These are phyloP conservation scores for Hypoxylon fragiforme DNA, from an alignment of 495 filamentous ascomycete species.

Conservation along the genomic window DNA sequence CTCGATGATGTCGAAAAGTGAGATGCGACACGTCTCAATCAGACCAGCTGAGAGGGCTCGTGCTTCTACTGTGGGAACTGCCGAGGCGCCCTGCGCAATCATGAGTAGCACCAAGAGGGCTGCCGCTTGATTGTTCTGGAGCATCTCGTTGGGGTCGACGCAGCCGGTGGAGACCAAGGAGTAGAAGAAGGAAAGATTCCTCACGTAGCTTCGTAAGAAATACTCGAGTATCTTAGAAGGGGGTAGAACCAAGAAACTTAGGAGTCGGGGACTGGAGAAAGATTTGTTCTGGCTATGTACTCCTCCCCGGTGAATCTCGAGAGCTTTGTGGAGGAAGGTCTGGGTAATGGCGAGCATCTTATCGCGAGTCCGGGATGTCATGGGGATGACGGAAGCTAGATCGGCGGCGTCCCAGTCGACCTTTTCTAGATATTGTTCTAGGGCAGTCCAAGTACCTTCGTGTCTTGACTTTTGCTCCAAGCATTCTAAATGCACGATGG, in stretches of 20 bases:
- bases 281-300: slow-evolving; percentile 39
- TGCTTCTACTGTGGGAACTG: slow-evolving; percentile 59
- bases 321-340: slow-evolving; percentile 63
- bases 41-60: slow-evolving; percentile 62
- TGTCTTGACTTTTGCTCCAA: slow-evolving; percentile 61
- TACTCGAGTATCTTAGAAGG: slow-evolving; percentile 61
- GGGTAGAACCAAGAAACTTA: slow-evolving; percentile 61
- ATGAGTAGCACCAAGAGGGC: slow-evolving; percentile 64
- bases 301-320: slow-evolving; percentile 59
- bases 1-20: slow-evolving; percentile 66
- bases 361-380: slow-evolving; percentile 58
- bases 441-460: slow-evolving; percentile 49
- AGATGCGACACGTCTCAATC: slow-evolving; percentile 67
- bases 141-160: slow-evolving; percentile 63
- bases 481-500: slow-evolving; percentile 60
- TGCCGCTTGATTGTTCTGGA: slow-evolving; percentile 59
- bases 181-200: slow-evolving; percentile 61
- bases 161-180: slow-evolving; percentile 53
- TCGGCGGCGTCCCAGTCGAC: slow-evolving; percentile 44
- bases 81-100: slow-evolving; percentile 66
- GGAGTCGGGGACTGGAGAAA: slow-evolving; percentile 45
- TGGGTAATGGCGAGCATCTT: slow-evolving; percentile 66
- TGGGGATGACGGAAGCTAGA: slow-evolving; percentile 49
- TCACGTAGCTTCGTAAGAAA: slow-evolving; percentile 62
- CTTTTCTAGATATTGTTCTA: slow-evolving; percentile 46